These are phyloP conservation scores for Eucalyptus caleyi DNA, from an alignment of 345 rosid species.

Conservation along the genomic window DNA sequence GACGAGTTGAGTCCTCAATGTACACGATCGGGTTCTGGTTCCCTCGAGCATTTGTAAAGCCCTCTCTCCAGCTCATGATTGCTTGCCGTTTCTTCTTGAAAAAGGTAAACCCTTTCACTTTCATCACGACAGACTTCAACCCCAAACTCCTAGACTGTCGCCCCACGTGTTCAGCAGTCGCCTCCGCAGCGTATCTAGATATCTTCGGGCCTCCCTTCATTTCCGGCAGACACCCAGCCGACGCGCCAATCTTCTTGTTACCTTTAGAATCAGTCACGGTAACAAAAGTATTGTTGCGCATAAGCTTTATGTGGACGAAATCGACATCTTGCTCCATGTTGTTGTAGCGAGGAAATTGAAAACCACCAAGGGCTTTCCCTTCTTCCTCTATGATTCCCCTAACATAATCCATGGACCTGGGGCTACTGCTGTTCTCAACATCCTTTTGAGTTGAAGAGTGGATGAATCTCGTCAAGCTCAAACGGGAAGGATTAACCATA, in stretches of 20 bases:
- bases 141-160: constrained; percentile 52
- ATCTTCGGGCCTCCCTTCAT: constrained; percentile 46
- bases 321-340: constrained; percentile 44
- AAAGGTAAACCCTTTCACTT: constrained; percentile 68
- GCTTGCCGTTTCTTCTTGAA: constrained; percentile 84
- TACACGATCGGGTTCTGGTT: constrained; percentile 47
- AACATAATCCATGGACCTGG: constrained; percentile 33
- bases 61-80: constrained; percentile 63
- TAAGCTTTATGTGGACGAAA: constrained; percentile 55
- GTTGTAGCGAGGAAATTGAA: constrained; percentile 3
- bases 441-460: constrained; percentile 15
- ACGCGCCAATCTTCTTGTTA: constrained; percentile 40
- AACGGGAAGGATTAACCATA: neutral
- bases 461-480: constrained; percentile 12
- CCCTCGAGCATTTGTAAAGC: constrained; percentile 33
- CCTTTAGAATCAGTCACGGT: constrained; percentile 80
- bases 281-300: constrained; percentile 69
- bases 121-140: constrained; percentile 68
- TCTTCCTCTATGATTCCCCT: constrained; percentile 34
- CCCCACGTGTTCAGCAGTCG: constrained; percentile 83
- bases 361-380: neutral
- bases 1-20: constrained; percentile 77
- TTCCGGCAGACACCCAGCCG: constrained; percentile 48
- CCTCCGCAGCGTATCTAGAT: constrained; percentile 71
- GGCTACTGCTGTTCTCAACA: neutral